These are phyloP conservation scores for Perilla frutescens DNA, from an alignment of 257 asterid genomes.

Conservation along the genomic window DNA sequence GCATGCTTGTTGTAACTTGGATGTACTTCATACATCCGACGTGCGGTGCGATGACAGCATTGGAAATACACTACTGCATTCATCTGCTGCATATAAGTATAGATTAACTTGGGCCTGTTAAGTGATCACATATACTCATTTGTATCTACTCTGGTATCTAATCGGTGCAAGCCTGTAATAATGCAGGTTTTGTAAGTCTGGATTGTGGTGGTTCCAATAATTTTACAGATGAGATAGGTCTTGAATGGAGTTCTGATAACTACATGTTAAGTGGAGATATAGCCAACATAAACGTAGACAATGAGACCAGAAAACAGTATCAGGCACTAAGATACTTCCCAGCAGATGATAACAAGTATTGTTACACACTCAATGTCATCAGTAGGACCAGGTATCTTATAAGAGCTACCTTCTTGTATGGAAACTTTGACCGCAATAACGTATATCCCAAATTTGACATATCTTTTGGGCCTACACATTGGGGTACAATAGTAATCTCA, in stretches of 20 bases:
- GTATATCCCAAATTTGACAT: constrained; percentile 95
- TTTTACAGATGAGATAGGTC: constrained; percentile 79
- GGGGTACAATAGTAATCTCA: constrained; percentile 87
- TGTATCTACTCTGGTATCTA: constrained; percentile 18
- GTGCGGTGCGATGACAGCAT: neutral
- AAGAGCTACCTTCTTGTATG: constrained; percentile 91
- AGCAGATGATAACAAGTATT: constrained; percentile 82
- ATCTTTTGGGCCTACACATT: constrained; percentile 88
- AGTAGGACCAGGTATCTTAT: constrained; percentile 87
- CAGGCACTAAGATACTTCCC: constrained; percentile 78
- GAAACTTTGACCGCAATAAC: constrained; percentile 71
- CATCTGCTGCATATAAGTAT: constrained; percentile 4
- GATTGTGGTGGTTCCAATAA: constrained; percentile 85
- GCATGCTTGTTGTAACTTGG: neutral
- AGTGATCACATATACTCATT: neutral
- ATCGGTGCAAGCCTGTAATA: neutral
- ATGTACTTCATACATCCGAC: neutral
- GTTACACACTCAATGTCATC: constrained; percentile 74
- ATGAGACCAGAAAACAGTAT: constrained; percentile 78
- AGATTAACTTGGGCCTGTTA: neutral
- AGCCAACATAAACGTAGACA: constrained; percentile 60
- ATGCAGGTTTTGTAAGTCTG: constrained; percentile 88
- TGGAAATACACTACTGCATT: neutral
- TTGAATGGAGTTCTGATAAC: constrained; percentile 74
- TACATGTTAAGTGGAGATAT: constrained; percentile 59